phyloP scores from a whole-genome alignment of 139 green algal species.

The Penium margaritaceum region DNA sequence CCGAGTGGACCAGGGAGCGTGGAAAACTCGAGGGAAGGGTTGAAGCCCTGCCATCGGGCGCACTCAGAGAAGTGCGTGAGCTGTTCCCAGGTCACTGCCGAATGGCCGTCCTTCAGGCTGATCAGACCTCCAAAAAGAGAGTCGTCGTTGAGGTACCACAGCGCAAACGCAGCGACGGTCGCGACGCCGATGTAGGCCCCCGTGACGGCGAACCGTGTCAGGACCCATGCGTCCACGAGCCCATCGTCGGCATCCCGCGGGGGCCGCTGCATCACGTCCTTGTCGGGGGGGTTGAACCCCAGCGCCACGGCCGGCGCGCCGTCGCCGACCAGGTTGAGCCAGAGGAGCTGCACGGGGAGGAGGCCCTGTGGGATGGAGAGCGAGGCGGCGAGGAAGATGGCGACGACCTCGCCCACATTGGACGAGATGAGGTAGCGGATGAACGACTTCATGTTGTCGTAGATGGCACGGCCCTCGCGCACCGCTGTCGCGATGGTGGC shows the following conservation, averaged over 20 bases:
- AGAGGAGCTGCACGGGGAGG: conserved; percentile 77
- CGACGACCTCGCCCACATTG: conserved; percentile 96
- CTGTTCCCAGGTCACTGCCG: conserved; percentile 79
- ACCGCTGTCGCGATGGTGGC: conserved; percentile 88
- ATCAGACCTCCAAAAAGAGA: conserved; percentile 61
- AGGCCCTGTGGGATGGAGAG: conserved; percentile 89
- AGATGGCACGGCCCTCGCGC: conserved; percentile 89
- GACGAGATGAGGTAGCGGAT: conserved; percentile 98
- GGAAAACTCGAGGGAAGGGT: conserved; percentile 6
- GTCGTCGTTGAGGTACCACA: conserved; percentile 77
- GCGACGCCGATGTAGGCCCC: conserved; percentile 88
- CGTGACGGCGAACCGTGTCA: conserved; percentile 67
- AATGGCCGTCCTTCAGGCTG: conserved; percentile 74
- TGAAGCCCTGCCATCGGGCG: conserved; percentile 19
- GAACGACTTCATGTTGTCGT: conserved; percentile 99
- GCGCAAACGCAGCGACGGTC: conserved; percentile 86
- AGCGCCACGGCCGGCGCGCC: conserved; percentile 93
- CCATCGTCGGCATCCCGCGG: conserved; percentile 53
- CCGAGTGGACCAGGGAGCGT: not conserved
- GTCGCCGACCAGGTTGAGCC: conserved; percentile 99
- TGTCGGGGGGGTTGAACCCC: conserved; percentile 90
- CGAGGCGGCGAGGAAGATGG: conserved; percentile 94
- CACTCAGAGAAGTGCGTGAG: conserved; percentile 70
- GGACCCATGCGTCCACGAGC: conserved; percentile 67
- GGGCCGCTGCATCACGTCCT: conserved; percentile 69